A percentile compares a stretch with the other conserved stretches of the same genome.
Evolutionary conservation across 768 basidiomycete species (phyloP).

Genomic region (Tulasnella sp.): DNA sequence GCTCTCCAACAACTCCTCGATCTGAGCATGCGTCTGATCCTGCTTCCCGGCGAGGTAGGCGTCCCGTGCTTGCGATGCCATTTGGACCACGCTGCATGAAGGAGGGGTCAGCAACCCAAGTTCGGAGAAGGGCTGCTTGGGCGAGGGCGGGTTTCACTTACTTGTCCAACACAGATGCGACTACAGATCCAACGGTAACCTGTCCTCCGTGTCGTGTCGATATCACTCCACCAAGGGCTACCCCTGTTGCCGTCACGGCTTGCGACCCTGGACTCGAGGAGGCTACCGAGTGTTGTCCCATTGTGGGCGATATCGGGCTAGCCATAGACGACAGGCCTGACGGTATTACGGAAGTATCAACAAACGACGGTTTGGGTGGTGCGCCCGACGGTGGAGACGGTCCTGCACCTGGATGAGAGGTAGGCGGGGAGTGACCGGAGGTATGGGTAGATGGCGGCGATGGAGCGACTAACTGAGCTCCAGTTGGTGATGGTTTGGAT

Average conservation of each 20-base stretch:
- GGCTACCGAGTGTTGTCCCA: neutral
- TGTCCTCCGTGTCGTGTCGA: conserved; percentile 4
- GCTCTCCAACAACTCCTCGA: conserved; percentile 20
- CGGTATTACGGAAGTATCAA: neutral
- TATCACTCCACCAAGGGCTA: conserved; percentile 3
- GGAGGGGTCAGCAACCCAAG: neutral
- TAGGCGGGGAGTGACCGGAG: neutral
- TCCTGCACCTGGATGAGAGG: neutral
- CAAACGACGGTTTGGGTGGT: neutral
- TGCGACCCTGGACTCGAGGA: neutral
- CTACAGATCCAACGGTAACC: conserved; percentile 13
- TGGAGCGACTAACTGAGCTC: neutral
- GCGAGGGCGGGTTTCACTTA: neutral
- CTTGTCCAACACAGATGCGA: conserved; percentile 16
- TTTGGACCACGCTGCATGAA: conserved; percentile 9
- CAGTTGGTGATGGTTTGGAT: neutral
- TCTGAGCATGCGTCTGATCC: conserved; percentile 11
- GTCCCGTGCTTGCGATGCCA: conserved; percentile 13
- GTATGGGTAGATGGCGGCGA: neutral
- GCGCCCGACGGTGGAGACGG: neutral
- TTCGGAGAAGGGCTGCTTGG: too few species aligned
- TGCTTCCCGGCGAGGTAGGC: conserved; percentile 15
- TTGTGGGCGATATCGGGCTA: neutral
- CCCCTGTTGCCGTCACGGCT: conserved; percentile 1
- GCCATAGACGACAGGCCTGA: neutral